Evolutionary conservation across 768 basidiomycete species (phyloP).

Genomic region (Basidioascus undulatus): DNA sequence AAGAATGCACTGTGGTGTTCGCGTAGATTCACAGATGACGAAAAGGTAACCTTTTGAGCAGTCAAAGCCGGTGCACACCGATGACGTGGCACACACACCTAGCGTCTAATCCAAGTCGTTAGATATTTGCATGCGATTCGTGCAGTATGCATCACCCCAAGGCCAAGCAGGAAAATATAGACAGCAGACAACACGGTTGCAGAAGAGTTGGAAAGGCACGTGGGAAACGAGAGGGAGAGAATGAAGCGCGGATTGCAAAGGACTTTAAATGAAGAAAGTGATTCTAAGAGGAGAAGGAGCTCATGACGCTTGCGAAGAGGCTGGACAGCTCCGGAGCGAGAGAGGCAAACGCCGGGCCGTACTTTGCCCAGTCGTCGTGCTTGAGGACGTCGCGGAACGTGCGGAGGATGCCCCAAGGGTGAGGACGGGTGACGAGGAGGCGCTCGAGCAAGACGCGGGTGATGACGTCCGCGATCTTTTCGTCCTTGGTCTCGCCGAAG

Average conservation of each 20-base stretch:
- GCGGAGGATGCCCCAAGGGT: conserved; percentile 84
- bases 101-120: too few species aligned
- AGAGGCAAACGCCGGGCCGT: background rate
- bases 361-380: background rate
- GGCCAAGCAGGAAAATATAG: background rate
- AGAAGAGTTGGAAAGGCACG: background rate
- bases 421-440: conserved; percentile 79
- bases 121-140: too few species aligned
- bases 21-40: too few species aligned
- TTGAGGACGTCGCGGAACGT: conserved; percentile 32
- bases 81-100: too few species aligned
- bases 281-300: background rate
- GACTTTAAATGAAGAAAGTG: background rate
- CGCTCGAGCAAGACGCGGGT: conserved; percentile 74
- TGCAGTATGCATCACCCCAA: too few species aligned
- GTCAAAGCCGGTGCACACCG: too few species aligned
- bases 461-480: conserved; percentile 54
- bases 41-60: too few species aligned
- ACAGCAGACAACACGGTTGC: background rate
- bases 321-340: background rate
- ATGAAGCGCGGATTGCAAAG: background rate
- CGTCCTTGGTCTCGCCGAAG: conserved; percentile 54
- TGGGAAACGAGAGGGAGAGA: background rate
- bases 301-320: background rate
- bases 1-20: too few species aligned